A percentile compares a stretch with the other conserved stretches of the same genome.
These are phyloP conservation scores for Daedalea quercina DNA, from an alignment of 768 basidiomycete genomes.

Conservation along the genomic window DNA sequence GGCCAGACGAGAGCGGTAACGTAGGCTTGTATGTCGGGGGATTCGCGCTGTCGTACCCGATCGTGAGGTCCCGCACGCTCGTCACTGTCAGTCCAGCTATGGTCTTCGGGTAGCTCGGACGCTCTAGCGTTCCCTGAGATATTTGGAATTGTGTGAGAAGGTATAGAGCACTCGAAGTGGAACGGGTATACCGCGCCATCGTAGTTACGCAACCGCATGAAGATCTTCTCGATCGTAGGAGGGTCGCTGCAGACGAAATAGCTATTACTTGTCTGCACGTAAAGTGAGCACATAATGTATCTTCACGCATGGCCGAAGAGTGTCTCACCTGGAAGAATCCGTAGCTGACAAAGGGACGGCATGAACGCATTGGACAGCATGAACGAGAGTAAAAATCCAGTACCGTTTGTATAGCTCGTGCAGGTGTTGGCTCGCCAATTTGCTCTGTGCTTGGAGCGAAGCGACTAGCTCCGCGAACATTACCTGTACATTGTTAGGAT, in stretches of 20 bases:
- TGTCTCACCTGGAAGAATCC: conserved; percentile 65
- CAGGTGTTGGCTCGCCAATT: conserved; percentile 51
- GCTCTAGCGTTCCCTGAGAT: conserved; percentile 11
- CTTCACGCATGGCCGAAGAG: not conserved
- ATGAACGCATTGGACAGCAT: no score
- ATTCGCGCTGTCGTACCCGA: conserved; percentile 71
- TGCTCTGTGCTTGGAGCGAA: conserved; percentile 41
- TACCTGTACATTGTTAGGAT: conserved; percentile 32
- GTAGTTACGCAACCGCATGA: conserved; percentile 56
- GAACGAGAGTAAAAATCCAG: no score
- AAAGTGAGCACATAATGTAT: not conserved
- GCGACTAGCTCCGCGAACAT: conserved; percentile 64
- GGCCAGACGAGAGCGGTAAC: conserved; percentile 68
- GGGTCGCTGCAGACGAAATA: conserved; percentile 76
- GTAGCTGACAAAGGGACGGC: conserved; percentile 41
- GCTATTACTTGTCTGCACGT: conserved; percentile 64
- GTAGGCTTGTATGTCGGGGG: conserved; percentile 55
- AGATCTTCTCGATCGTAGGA: conserved; percentile 60
- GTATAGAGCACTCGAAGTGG: conserved; percentile 6
- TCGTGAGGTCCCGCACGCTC: conserved; percentile 68
- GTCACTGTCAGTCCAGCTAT: conserved; percentile 58
- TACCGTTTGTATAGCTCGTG: conserved; percentile 57
- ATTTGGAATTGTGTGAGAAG: not conserved
- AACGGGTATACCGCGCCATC: conserved; percentile 26
- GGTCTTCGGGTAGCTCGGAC: conserved; percentile 46